These are phyloP conservation scores for Tinospora cordifolia DNA, from an alignment of 164 flowering plant genomes.

Conservation along the genomic window DNA sequence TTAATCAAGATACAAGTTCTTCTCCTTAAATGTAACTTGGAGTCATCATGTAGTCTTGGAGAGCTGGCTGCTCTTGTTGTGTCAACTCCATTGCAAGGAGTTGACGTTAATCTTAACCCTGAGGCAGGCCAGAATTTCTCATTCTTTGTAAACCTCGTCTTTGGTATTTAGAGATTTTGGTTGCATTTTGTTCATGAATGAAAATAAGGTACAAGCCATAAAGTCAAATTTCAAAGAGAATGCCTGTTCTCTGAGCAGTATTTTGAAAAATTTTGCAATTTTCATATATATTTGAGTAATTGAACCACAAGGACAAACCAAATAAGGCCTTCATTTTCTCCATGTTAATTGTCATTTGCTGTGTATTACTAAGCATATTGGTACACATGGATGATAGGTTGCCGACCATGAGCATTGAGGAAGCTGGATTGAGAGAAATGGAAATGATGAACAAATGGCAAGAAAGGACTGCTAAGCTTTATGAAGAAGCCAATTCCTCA, in stretches of 20 bases:
- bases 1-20: background rate
- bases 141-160: no score
- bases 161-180: no score
- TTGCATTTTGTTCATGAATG: no score
- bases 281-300: no score
- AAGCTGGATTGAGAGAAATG: conserved; percentile 93
- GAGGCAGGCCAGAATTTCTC: no score
- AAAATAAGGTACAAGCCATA: no score
- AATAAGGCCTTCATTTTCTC: background rate
- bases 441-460: conserved; percentile 91
- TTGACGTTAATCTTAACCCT: no score
- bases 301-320: no score
- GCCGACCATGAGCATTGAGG: conserved; percentile 99
- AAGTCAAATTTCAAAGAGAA: no score
- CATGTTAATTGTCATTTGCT: background rate
- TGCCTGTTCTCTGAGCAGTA: no score
- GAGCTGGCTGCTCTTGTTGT: background rate
- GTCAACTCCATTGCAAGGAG: no score
- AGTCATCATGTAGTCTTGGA: background rate
- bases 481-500: conserved; percentile 86
- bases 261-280: no score
- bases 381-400: conserved; percentile 32
- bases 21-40: background rate
- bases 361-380: background rate
- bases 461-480: conserved; percentile 50